A percentile compares a stretch with the other conserved stretches of the same genome.
Conservation (phyloP, 2,329 filamentous ascomycete species). For the Epichloe hybrida region DNA sequence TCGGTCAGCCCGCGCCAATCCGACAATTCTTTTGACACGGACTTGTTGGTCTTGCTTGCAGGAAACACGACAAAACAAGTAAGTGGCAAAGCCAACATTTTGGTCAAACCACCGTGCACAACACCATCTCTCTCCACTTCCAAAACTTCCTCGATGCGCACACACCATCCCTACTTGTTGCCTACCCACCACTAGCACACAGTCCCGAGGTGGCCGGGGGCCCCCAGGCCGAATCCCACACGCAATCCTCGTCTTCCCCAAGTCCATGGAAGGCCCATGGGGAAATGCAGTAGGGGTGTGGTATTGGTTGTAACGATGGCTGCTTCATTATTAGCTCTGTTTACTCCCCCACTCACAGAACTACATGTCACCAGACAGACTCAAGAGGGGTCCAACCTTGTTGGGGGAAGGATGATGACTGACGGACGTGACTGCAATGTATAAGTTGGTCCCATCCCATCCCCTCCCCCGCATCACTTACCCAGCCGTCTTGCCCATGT, state of each 20-base stretch:
- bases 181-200: background rate
- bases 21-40: background rate
- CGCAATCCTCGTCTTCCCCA: background rate
- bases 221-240: constrained; percentile 1
- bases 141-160: background rate
- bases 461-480: no score
- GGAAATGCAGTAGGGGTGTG: constrained; percentile 1
- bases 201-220: background rate
- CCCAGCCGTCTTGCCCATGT: background rate
- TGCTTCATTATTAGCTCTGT: background rate
- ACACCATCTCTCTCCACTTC: background rate
- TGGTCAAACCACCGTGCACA: background rate
- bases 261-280: constrained; percentile 1
- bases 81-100: background rate
- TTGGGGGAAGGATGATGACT: background rate
- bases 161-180: background rate
- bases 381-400: background rate
- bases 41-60: background rate
- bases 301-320: background rate
- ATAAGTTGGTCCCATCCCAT: background rate
- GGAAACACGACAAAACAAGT: background rate
- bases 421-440: background rate
- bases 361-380: background rate
- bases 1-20: background rate
- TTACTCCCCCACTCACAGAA: background rate